Evolutionary conservation across 169 alveolate species (phyloP), one percentile per base, ranked within the genome.

Genomic region (Cryptosporidium parvum): DNA sequence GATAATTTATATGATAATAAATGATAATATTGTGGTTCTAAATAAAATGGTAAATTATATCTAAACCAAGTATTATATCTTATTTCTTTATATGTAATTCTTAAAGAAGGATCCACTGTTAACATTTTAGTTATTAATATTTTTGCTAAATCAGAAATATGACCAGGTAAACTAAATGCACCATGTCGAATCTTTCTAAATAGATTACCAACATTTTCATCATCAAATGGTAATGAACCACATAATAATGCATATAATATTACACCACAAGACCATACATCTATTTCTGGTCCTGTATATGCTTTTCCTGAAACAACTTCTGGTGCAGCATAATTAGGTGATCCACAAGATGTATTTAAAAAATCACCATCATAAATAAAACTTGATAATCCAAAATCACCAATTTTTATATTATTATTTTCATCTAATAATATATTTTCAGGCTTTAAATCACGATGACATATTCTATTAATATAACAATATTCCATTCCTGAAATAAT

Each of bases 251-350:
- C 99, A 93, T 95, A 98, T 71, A 98, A 91, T 33, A 98, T 96
- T n/a, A 98, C 98, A 3, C 99, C 99, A 70, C 97, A 94, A 48
- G 98, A 95, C 99, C 99, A 98, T 16, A 98, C 95, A 93, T 98
- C 99, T 52, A 97, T 99, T 91, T 97, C 94, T 18, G 96, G 93
- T 7, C 99, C 98, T 37, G 94, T 92, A 93, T 98, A 97, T 33
- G 96, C 95, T 84, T 93, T 94, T 9, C 95, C 95, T 33, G 92
- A 92, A 26, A 95, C 94, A 93, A 96, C 95, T 85, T 97, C 99
- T 18, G 99, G 99, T 29, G 99, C 99, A 2, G 98, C 98, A 91
- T 97, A 97, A 89, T 97, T 95, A 31, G 99, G 99, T 51, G 97
- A 94, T 12, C 99, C 99, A 91, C 99, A 97, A 1, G 99, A 97